Conservation (phyloP, 768 basidiomycete genomes). For the Tubosaeta sp. region DNA sequence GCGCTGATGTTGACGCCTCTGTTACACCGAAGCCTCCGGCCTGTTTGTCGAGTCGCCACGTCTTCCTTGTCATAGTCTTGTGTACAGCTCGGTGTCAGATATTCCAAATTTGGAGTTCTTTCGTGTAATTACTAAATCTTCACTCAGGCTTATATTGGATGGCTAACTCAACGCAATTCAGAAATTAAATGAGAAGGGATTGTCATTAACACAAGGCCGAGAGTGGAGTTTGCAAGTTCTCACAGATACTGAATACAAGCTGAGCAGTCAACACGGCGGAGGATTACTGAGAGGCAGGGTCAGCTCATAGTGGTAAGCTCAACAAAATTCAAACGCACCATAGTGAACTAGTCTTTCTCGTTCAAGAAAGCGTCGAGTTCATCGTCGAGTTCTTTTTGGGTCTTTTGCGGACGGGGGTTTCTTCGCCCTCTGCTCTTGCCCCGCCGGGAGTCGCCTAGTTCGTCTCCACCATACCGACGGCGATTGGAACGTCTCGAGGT, state of each 20-base stretch:
- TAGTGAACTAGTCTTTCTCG: conserved; percentile 35
- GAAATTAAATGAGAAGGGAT: background rate
- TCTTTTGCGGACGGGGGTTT: conserved; percentile 45
- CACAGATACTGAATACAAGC: conserved; percentile 3
- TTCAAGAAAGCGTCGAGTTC: conserved; percentile 79
- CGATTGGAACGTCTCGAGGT: conserved; percentile 15
- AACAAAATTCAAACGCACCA: conserved; percentile 6
- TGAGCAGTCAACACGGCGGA: background rate
- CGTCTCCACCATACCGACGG: conserved; percentile 22
- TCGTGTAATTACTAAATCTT: background rate
- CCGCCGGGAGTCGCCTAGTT: conserved; percentile 24
- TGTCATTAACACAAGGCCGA: background rate
- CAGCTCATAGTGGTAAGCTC: background rate
- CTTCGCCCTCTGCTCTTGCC: conserved; percentile 36
- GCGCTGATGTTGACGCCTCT: background rate
- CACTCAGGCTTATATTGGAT: too few relatives aligned
- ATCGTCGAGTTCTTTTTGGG: conserved; percentile 75
- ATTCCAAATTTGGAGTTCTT: background rate
- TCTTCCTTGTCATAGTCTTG: background rate
- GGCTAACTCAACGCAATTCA: too few relatives aligned
- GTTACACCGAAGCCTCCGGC: background rate
- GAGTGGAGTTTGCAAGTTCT: conserved; percentile 13
- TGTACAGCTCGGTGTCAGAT: too few relatives aligned
- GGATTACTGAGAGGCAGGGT: background rate
- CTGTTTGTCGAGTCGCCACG: background rate